Conservation (phyloP, 805 yeast genomes). For the Dipodascus albidus region DNA sequence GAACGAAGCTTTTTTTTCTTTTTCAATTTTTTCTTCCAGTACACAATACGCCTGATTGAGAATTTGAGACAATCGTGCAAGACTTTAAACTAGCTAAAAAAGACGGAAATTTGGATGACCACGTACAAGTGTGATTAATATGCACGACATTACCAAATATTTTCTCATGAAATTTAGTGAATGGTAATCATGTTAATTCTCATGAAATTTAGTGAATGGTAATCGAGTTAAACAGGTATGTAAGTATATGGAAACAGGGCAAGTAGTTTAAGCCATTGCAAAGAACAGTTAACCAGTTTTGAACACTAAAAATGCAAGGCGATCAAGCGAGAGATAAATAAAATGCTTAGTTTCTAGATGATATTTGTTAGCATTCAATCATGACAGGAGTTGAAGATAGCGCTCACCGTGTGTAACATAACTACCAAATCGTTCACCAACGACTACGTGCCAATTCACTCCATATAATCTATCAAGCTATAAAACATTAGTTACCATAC, state of each 20-base stretch:
- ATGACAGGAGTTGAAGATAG: not conserved
- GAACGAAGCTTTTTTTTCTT: no score
- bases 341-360: slow-evolving; percentile 35
- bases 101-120: not conserved
- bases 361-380: not conserved
- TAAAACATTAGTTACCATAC: not conserved
- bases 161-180: no score
- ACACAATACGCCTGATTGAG: not conserved
- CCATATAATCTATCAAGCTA: slow-evolving; percentile 41
- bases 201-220: no score
- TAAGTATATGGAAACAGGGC: no score
- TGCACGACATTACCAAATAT: no score
- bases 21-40: no score
- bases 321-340: slow-evolving; percentile 43
- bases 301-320: slow-evolving; percentile 41
- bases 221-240: no score
- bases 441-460: slow-evolving; percentile 54
- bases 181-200: no score
- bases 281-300: slow-evolving; percentile 34
- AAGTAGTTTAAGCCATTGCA: no score
- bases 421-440: slow-evolving; percentile 49
- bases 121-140: not conserved
- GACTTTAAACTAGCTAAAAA: not conserved
- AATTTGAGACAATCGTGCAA: not conserved
- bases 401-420: slow-evolving; percentile 50